Conservation (phyloP, 148 eudicot genomes). For the Simmondsia chinensis region DNA sequence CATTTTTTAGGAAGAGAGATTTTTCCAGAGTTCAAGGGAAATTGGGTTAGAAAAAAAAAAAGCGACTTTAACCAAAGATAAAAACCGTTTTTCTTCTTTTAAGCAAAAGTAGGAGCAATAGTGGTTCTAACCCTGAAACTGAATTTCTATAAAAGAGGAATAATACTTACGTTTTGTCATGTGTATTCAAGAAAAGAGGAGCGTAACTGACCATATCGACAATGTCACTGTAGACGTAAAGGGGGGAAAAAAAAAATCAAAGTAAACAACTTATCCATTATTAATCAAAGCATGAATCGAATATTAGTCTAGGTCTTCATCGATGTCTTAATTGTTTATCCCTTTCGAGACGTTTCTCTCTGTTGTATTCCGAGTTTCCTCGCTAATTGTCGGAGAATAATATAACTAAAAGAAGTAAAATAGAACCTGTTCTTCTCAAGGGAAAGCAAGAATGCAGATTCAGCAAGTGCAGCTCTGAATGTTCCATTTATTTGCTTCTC, state of each 20-base stretch:
- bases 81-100: too few species aligned
- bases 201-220: conserved; percentile 83
- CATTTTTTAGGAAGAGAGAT: background rate
- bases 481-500: conserved; percentile 31
- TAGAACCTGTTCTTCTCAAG: conserved; percentile 55
- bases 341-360: too few species aligned
- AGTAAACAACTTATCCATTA: background rate
- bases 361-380: too few species aligned
- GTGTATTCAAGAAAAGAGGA: conserved; percentile 44
- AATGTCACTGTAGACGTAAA: conserved; percentile 48
- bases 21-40: too few species aligned
- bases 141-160: too few species aligned
- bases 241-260: too few species aligned
- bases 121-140: too few species aligned
- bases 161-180: conserved; percentile 39
- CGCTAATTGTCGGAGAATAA: too few species aligned
- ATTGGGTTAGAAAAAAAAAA: too few species aligned
- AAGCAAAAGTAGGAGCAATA: too few species aligned
- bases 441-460: conserved; percentile 82
- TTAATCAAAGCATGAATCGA: background rate
- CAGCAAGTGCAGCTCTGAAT: conserved; percentile 56
- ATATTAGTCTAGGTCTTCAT: background rate
- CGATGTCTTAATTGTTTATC: too few species aligned
- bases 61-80: too few species aligned
- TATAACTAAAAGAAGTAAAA: background rate